These are phyloP conservation scores for Cryphonectria carpinicola DNA, from an alignment of 2,329 filamentous ascomycete species.

Conservation along the genomic window DNA sequence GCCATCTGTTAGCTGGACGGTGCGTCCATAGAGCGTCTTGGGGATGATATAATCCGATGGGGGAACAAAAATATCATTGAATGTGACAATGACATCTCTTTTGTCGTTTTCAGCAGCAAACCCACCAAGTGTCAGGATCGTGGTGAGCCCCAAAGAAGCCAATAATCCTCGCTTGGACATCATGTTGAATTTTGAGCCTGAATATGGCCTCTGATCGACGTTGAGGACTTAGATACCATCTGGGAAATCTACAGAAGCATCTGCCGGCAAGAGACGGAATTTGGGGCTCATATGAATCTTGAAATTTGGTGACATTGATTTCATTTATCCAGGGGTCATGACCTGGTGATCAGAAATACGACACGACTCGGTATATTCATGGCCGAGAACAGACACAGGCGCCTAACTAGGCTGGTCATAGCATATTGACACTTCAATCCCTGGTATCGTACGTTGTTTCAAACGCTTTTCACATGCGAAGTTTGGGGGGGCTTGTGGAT, in stretches of 20 bases:
- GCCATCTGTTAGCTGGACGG: slow-evolving; percentile 6
- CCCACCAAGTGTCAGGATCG: background rate
- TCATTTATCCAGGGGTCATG: background rate
- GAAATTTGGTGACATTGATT: background rate
- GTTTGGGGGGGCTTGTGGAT: background rate
- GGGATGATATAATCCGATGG: background rate
- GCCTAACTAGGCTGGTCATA: background rate
- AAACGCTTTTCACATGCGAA: background rate
- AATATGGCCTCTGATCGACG: background rate
- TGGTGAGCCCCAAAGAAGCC: background rate
- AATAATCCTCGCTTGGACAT: background rate
- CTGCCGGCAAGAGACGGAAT: background rate
- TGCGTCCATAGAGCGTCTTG: slow-evolving; percentile 5
- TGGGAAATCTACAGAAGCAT: background rate
- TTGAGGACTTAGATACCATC: background rate
- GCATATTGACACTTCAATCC: background rate
- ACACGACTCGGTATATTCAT: background rate
- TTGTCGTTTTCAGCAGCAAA: background rate
- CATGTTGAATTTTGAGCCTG: background rate
- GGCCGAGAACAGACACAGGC: background rate
- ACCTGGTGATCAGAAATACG: background rate
- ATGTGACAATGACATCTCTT: slow-evolving; percentile 3
- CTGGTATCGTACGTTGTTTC: background rate
- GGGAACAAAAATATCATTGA: slow-evolving; percentile 2
- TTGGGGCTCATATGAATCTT: background rate